Evolutionary conservation across 192 early-diverging fungal genomes (phyloP).

Genomic region (Endogone sp.): DNA sequence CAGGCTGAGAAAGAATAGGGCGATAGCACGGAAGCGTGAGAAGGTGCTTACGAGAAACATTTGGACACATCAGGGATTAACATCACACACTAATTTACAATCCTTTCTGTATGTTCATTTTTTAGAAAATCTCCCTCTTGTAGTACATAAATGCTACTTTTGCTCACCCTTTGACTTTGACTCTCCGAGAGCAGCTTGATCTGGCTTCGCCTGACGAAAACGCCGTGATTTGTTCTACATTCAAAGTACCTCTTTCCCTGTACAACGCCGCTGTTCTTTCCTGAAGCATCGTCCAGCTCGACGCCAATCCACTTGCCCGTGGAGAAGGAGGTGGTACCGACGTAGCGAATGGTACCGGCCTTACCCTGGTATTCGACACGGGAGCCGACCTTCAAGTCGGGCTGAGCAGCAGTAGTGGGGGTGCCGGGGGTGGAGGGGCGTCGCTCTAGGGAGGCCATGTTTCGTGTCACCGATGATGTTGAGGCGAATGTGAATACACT

Average conservation of each 20-base stretch:
- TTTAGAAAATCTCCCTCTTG: no score
- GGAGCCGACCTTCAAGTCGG: constrained; percentile 27
- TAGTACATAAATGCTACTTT: no score
- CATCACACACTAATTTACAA: no score
- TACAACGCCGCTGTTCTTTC: constrained; percentile 80
- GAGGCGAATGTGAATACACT: no score
- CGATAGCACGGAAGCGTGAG: neutral
- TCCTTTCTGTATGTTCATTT: no score
- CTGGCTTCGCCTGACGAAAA: constrained; percentile 73
- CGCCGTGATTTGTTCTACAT: constrained; percentile 64
- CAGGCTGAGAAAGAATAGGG: neutral
- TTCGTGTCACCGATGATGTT: no score
- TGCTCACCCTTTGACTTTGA: neutral
- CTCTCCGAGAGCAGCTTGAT: constrained; percentile 26
- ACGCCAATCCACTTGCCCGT: constrained; percentile 88
- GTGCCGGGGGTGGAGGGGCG: neutral
- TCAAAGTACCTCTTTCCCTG: constrained; percentile 77
- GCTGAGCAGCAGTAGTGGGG: constrained; percentile 10
- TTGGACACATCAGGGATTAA: no score
- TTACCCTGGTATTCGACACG: constrained; percentile 54
- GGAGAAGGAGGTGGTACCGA: constrained; percentile 78
- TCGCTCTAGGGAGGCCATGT: no score
- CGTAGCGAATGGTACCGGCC: constrained; percentile 71
- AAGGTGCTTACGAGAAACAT: no score
- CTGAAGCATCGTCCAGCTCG: constrained; percentile 69